These are phyloP conservation scores for Panus rudis DNA, from an alignment of 768 basidiomycete species.

Conservation along the genomic window DNA sequence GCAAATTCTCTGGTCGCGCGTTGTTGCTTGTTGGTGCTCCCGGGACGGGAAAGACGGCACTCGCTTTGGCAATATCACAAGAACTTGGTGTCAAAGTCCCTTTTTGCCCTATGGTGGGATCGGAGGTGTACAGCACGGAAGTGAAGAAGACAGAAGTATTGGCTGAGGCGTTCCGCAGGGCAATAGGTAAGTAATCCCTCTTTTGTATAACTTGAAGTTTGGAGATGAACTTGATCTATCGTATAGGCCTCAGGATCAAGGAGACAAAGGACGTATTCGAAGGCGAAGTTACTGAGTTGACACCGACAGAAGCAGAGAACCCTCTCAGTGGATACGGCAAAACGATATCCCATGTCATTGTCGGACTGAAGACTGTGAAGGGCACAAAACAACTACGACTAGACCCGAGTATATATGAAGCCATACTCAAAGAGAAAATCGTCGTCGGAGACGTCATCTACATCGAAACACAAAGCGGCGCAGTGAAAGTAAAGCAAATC, in stretches of 20 bases:
- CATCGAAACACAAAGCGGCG: slow-evolving; percentile 88
- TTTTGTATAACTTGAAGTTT: background rate
- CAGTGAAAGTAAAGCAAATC: slow-evolving; percentile 69
- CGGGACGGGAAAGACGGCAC: slow-evolving; percentile 96
- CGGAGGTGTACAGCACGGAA: slow-evolving; percentile 93
- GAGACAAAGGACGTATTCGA: slow-evolving; percentile 99
- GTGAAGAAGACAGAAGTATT: slow-evolving; percentile 99
- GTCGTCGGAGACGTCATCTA: slow-evolving; percentile 96
- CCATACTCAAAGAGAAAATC: slow-evolving; percentile 95
- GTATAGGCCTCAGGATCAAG: slow-evolving; percentile 87
- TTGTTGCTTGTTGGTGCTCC: slow-evolving; percentile 91
- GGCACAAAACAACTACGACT: slow-evolving; percentile 90
- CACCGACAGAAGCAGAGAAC: slow-evolving; percentile 94
- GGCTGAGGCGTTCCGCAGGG: slow-evolving; percentile 88
- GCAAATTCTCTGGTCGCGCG: slow-evolving; percentile 91
- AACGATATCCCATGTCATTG: slow-evolving; percentile 95
- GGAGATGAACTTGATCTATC: background rate
- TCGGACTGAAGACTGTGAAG: slow-evolving; percentile 85
- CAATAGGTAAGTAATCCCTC: slow-evolving; percentile 67
- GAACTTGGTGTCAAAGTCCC: slow-evolving; percentile 94
- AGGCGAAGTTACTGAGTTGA: slow-evolving; percentile 95
- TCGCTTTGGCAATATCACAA: slow-evolving; percentile 91
- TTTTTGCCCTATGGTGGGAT: slow-evolving; percentile 98
- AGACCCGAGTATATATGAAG: slow-evolving; percentile 94
- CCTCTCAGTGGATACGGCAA: slow-evolving; percentile 97